These are phyloP conservation scores for Hordeum pubiflorum DNA, from an alignment of 202 grass and related monocot species.

Conservation along the genomic window DNA sequence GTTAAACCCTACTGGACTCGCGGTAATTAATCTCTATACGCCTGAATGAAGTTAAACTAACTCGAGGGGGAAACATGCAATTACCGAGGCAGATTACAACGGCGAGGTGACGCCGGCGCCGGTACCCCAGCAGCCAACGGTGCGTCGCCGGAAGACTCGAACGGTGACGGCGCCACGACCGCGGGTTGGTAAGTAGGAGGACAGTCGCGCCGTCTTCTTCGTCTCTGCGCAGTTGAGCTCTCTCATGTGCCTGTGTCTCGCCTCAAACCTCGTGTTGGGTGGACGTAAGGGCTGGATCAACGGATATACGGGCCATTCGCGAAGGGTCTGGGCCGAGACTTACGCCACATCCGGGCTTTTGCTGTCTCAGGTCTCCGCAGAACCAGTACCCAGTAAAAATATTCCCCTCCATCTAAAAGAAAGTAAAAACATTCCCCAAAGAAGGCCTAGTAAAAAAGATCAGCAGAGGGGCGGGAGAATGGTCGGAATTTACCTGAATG, in stretches of 20 bases:
- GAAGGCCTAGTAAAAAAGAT: no score
- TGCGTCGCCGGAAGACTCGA: not conserved
- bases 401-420: no score
- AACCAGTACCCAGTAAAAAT: no score
- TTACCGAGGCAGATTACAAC: not conserved
- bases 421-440: no score
- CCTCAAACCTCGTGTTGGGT: not conserved
- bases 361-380: no score
- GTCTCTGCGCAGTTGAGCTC: not conserved
- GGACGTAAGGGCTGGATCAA: not conserved
- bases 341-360: no score
- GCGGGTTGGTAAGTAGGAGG: not conserved
- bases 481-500: no score
- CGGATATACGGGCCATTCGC: not conserved
- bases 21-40: not conserved
- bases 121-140: not conserved
- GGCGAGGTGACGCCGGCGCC: not conserved
- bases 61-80: not conserved
- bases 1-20: not conserved
- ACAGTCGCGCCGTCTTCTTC: constrained; percentile 5
- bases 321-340: not conserved
- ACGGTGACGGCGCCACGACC: not conserved
- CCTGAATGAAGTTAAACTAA: not conserved
- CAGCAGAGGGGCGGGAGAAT: no score
- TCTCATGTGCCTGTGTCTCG: not conserved